Base-by-base conservation (phyloP, 2,329 filamentous ascomycete genomes). In the Coniochaeta prunicola region DNA sequence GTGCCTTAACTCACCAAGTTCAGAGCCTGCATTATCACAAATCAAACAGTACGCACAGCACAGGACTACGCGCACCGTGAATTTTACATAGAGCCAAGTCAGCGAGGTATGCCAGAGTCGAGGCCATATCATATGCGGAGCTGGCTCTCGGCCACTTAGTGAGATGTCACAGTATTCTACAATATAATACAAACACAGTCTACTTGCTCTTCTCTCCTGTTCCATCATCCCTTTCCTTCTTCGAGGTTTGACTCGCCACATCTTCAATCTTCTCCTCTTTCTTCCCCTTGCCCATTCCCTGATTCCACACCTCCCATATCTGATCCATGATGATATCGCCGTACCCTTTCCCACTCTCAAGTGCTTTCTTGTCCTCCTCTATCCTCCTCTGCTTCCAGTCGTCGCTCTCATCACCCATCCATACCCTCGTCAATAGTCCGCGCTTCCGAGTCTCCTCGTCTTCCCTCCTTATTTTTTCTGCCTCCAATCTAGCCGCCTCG, bases 381-480 rank as follows among this genome's bases (percentile, higher is more conserved):
- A 76, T 72, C 61, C 82, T 73, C 74, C 79, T 78, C 70, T 77
- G 70, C 67, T 76, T 74, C 82, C 82, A 85, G 63, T 80, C 76
- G 50, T 77, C 75, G n/a, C 70, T 70, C 68, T 84, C 82, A 38
- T 75, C 76, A 34, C 83, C 84, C 77, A 84, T 81, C 84, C 83
- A 86, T 17, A 85, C 68, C 62, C 75, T 75, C 62, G 78, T 72
- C 58, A 83, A 40, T 4, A 74, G 15, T 0, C 72, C 66, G 58
- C 60, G 57, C 59, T 60, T 58, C 34, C 55, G 57, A 60, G 63
- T 33, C 53, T 65, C 62, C 63, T 68, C 68, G 56, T 59, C 63
- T 59, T 65, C 68, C 31, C 68, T 60, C 26, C 59, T 34, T 31
- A 21, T 1, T 13, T 31, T 55, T 64, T 60, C 65, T 53, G 62